A percentile compares a stretch with the other conserved stretches of the same genome.
Evolutionary conservation across 208 protist genomes (phyloP).

Genomic region (Endotrypanum monterogeii): DNA sequence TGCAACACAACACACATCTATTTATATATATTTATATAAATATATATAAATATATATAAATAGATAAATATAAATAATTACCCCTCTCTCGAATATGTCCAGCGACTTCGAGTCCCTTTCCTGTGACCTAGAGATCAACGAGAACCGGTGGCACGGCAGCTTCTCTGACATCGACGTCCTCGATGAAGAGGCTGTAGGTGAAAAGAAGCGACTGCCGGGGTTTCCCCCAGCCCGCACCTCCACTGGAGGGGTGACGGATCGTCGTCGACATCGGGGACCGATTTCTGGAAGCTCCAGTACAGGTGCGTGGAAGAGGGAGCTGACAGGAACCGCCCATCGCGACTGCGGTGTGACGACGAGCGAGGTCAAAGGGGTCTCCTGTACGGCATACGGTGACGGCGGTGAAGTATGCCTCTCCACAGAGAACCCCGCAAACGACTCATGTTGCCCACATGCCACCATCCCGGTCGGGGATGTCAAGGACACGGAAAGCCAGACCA

Average conservation of each 20-base stretch:
- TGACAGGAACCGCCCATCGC: conserved; percentile 16
- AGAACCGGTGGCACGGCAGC: background rate
- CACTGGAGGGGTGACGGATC: background rate
- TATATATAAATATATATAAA: background rate
- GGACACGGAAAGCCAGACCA: background rate
- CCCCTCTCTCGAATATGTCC: conserved; percentile 14
- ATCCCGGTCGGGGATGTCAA: background rate
- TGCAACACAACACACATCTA: background rate
- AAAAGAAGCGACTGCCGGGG: conserved; percentile 10
- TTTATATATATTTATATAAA: background rate
- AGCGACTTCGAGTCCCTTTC: conserved; percentile 34
- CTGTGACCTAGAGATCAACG: conserved; percentile 13
- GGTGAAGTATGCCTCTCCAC: background rate
- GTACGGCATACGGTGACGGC: background rate
- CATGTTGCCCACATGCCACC: background rate
- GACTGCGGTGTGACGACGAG: conserved; percentile 11
- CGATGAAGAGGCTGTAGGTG: conserved; percentile 15
- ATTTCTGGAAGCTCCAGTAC: no score
- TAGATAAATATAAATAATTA: background rate
- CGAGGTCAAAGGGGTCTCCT: background rate
- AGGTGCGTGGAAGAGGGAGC: no score
- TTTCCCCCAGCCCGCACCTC: background rate
- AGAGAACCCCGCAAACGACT: background rate
- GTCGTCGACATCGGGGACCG: no score
- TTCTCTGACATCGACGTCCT: conserved; percentile 16